Base-by-base conservation (phyloP, 176 grass and related monocot genomes). In the Aegilops umbellulata region DNA sequence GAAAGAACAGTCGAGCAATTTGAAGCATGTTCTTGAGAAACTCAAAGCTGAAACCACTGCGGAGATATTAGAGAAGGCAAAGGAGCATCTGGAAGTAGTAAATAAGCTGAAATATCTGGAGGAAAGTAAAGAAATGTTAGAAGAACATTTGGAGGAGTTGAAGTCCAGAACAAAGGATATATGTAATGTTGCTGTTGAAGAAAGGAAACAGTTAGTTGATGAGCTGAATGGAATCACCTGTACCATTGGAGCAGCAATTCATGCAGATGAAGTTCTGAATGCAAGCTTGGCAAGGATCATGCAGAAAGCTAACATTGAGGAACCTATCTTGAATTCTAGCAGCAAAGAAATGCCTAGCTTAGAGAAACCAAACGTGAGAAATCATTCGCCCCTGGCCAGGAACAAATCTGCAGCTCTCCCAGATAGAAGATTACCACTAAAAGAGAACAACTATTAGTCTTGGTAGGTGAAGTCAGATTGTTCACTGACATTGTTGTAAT, bases 391-490 rank as follows among this genome's bases (percentile, higher is more conserved):
- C 53, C 55, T 75, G 24, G 15, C 63, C 67, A 92, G 61, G 72
- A 92, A 90, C 39, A 95, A 91, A 89, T 78, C 77, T 70, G 70
- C 19, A 63, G 72, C 69, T 24, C 80, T 69, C 42, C 30, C 35
- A 23, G 90, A 86, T 69, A 95, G 69, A 88, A 88, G 93, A 55
- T 90, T 68, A 22, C 93, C 90, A 46, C 65, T 93, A 22, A 92
- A 93, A 83, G 93, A 95, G 77, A 26, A 95, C 24, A 93, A 95
- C 66, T 92, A 87, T 31, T 92, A 86, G 73, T 74, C 78, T 92
- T 83, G 7, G 42, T 69, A 83, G 62, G 3, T 78, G n/a, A 7
- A 44, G 78, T 76, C 80, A 83, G 77, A 73, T 82, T 35, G 8
- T 86, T 47, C 36, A 75, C 62, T 89, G 83, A 89, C 79, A 53